These are phyloP conservation scores for Aspergillus awamori DNA, from an alignment of 2,329 filamentous ascomycete genomes.

Conservation along the genomic window DNA sequence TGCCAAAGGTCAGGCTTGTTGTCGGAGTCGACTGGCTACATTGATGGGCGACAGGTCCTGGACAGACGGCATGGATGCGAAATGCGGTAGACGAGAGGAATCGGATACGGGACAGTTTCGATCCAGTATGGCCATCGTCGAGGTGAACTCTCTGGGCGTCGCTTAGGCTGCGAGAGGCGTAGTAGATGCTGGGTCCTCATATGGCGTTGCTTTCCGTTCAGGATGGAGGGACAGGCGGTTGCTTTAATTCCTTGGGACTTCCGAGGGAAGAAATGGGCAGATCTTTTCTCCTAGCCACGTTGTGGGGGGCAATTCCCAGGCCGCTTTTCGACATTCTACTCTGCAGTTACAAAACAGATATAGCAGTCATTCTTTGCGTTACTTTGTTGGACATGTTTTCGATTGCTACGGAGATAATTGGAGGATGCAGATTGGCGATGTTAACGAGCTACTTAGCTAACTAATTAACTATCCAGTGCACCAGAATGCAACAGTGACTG, in stretches of 20 bases:
- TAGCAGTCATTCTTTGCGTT: slow-evolving; percentile 9
- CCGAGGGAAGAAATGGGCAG: neutral
- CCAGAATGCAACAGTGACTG: too few species aligned
- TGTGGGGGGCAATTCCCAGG: neutral
- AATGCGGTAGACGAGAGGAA: slow-evolving; percentile 18
- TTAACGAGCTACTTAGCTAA: neutral
- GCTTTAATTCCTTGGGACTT: slow-evolving; percentile 2
- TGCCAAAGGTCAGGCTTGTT: slow-evolving; percentile 22
- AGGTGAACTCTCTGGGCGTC: slow-evolving; percentile 5
- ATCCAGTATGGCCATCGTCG: slow-evolving; percentile 15
- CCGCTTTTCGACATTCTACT: slow-evolving; percentile 9
- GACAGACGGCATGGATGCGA: slow-evolving; percentile 21
- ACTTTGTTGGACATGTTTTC: slow-evolving; percentile 11
- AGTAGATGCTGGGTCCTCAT: slow-evolving; percentile 9
- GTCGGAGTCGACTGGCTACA: slow-evolving; percentile 21
- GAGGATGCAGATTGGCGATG: neutral
- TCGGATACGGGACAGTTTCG: slow-evolving; percentile 23
- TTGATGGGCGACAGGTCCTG: slow-evolving; percentile 23
- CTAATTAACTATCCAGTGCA: neutral
- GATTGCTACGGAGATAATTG: neutral
- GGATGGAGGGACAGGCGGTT: slow-evolving; percentile 12
- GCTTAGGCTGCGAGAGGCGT: slow-evolving; percentile 1
- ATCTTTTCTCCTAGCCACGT: too few species aligned
- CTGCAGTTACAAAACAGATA: slow-evolving; percentile 12
- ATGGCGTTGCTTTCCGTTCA: slow-evolving; percentile 18